A percentile compares a stretch with the other conserved stretches of the same genome.
Conservation (phyloP, 805 yeast genomes). For the Starmera pachycereana region DNA sequence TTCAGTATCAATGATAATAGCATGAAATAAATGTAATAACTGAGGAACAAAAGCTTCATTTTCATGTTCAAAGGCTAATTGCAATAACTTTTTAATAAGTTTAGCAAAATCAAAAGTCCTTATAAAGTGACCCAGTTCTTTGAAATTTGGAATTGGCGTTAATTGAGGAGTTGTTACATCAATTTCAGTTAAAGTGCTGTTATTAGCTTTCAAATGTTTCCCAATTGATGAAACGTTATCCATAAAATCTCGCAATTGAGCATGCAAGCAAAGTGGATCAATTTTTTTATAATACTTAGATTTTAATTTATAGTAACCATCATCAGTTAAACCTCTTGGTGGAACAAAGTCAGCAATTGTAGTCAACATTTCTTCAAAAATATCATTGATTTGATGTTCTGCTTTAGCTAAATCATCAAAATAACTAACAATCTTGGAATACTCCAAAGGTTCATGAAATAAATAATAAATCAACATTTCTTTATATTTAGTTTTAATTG, state of each 20-base stretch:
- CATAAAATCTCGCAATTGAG: slow-evolving; percentile 36
- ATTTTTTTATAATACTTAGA: slow-evolving; percentile 30
- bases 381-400: slow-evolving; percentile 32
- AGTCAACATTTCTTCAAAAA: slow-evolving; percentile 46
- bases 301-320: slow-evolving; percentile 57
- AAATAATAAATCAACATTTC: slow-evolving; percentile 39
- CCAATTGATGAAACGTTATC: slow-evolving; percentile 39
- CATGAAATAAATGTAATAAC: slow-evolving; percentile 61
- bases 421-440: slow-evolving; percentile 33
- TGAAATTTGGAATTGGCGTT: slow-evolving; percentile 22
- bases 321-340: slow-evolving; percentile 57
- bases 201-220: slow-evolving; percentile 3
- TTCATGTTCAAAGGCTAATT: slow-evolving; percentile 36
- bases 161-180: slow-evolving; percentile 27
- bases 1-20: slow-evolving; percentile 44
- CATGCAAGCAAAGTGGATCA: slow-evolving; percentile 49
- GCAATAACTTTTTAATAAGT: slow-evolving; percentile 46
- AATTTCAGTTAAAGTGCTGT: slow-evolving; percentile 31
- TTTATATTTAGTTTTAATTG: slow-evolving; percentile 21
- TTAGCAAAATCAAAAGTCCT: slow-evolving; percentile 45
- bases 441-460: slow-evolving; percentile 42
- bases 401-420: slow-evolving; percentile 26
- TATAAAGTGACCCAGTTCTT: slow-evolving; percentile 37
- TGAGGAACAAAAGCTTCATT: slow-evolving; percentile 49
- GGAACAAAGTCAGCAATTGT: slow-evolving; percentile 53